phyloP scores from a whole-genome alignment of 2,329 filamentous ascomycete species.

The Cladophialophora bantiana region DNA sequence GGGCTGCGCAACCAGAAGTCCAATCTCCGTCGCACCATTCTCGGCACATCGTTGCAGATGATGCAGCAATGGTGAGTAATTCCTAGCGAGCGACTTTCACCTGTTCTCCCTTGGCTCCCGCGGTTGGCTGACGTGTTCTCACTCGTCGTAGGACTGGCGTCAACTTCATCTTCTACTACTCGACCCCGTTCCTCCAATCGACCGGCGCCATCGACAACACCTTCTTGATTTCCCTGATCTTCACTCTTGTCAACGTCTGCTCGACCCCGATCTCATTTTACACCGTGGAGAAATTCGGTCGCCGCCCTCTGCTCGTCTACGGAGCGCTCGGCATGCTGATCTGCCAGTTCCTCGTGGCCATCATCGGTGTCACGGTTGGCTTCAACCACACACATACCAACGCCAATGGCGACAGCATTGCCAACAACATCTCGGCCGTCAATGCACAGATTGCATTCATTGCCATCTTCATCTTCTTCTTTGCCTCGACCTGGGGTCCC shows the following conservation, averaged over 20 bases:
- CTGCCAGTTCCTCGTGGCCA: slow-evolving; percentile 80
- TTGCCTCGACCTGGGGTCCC: slow-evolving; percentile 87
- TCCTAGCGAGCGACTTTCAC: slow-evolving; percentile 68
- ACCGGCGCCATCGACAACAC: slow-evolving; percentile 77
- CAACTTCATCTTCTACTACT: slow-evolving; percentile 93
- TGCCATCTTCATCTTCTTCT: slow-evolving; percentile 92
- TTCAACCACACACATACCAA: slow-evolving; percentile 50
- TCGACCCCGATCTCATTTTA: slow-evolving; percentile 89
- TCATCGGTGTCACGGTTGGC: slow-evolving; percentile 61
- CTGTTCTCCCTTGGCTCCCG: not conserved
- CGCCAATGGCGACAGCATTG: slow-evolving; percentile 69
- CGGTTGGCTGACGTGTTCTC: slow-evolving; percentile 42
- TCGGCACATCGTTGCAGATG: slow-evolving; percentile 78
- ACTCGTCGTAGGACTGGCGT: slow-evolving; percentile 74
- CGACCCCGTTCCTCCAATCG: slow-evolving; percentile 79
- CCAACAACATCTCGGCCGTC: slow-evolving; percentile 54
- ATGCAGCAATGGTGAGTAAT: slow-evolving; percentile 71
- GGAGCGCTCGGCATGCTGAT: slow-evolving; percentile 83
- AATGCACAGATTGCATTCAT: slow-evolving; percentile 83
- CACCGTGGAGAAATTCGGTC: slow-evolving; percentile 81
- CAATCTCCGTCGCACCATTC: slow-evolving; percentile 70
- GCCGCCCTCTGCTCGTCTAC: slow-evolving; percentile 78
- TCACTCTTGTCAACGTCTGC: slow-evolving; percentile 84
- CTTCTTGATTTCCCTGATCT: slow-evolving; percentile 85
- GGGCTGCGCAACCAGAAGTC: slow-evolving; percentile 60